phyloP scores from a whole-genome alignment of 352 stramenopile species.

The Phytophthora melonis region DNA sequence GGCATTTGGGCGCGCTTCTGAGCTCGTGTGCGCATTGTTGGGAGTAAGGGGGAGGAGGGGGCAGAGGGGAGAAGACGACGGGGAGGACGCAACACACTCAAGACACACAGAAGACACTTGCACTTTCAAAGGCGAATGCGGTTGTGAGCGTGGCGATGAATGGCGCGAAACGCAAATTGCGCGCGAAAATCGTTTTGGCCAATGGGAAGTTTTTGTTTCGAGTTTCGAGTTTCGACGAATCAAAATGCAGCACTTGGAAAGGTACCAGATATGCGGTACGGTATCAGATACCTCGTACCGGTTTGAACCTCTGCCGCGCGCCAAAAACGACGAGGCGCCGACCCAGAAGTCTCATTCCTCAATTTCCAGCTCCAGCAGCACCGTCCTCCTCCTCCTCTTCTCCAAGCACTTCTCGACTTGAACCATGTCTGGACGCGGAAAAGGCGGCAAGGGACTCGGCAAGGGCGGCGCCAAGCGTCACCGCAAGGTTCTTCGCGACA shows the following conservation, averaged over 20 bases:
- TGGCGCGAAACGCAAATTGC: constrained; percentile 35
- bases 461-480: constrained; percentile 89
- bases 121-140: constrained; percentile 15
- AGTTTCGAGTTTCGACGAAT: constrained; percentile 25
- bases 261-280: constrained; percentile 16
- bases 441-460: constrained; percentile 84
- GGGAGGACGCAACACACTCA: constrained; percentile 2
- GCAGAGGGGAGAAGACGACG: background rate
- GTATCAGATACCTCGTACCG: background rate
- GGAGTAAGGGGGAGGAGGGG: background rate
- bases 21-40: constrained; percentile 37
- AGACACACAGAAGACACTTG: background rate
- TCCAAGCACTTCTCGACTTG: background rate
- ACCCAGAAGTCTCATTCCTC: background rate
- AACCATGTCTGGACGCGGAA: constrained; percentile 88
- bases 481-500: constrained; percentile 91
- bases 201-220: constrained; percentile 10
- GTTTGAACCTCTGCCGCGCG: background rate
- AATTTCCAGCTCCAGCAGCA: background rate
- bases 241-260: background rate
- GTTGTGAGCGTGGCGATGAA: constrained; percentile 29
- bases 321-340: background rate
- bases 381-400: background rate
- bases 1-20: constrained; percentile 33
- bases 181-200: constrained; percentile 26